Conservation (phyloP, 164 flowering plant genomes). For the Chimonanthus salicifolius region DNA sequence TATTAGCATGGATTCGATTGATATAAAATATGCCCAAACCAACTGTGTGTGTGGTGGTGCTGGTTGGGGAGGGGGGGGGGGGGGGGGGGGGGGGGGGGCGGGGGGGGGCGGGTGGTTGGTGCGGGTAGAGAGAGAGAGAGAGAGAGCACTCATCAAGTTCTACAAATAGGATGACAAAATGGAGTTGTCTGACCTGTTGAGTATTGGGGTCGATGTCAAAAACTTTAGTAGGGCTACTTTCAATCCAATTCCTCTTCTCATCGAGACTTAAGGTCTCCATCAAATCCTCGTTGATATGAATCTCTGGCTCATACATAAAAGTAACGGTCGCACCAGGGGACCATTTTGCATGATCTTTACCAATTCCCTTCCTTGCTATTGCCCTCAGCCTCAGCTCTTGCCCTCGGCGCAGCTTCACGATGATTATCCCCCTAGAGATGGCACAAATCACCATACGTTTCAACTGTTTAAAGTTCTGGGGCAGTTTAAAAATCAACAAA, state of each 20-base stretch:
- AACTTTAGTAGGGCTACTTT: constrained; percentile 91
- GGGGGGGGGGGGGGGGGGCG: too few species aligned
- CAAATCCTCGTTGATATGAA: constrained; percentile 79
- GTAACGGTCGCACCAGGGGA: constrained; percentile 98
- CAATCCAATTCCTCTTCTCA: constrained; percentile 67
- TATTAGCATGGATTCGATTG: too few species aligned
- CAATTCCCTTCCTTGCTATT: constrained; percentile 95
- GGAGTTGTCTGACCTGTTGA: constrained; percentile 48
- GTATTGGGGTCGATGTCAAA: constrained; percentile 73
- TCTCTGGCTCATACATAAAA: constrained; percentile 92
- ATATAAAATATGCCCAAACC: too few species aligned
- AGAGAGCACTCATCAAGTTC: neutral
- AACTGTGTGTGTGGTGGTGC: too few species aligned
- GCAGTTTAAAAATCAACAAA: neutral
- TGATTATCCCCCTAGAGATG: constrained; percentile 68
- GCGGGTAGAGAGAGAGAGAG: neutral
- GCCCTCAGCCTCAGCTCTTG: constrained; percentile 91
- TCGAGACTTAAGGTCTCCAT: constrained; percentile 77
- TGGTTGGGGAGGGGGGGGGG: too few species aligned
- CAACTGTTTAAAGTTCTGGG: neutral
- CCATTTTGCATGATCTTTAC: constrained; percentile 98
- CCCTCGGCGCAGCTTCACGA: constrained; percentile 91
- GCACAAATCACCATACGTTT: neutral
- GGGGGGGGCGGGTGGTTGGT: too few species aligned
- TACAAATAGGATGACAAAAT: neutral